A percentile compares a stretch with the other conserved stretches of the same genome.
Evolutionary conservation across 129 eudicot genomes (phyloP).

Genomic region (Tagetes erecta): DNA sequence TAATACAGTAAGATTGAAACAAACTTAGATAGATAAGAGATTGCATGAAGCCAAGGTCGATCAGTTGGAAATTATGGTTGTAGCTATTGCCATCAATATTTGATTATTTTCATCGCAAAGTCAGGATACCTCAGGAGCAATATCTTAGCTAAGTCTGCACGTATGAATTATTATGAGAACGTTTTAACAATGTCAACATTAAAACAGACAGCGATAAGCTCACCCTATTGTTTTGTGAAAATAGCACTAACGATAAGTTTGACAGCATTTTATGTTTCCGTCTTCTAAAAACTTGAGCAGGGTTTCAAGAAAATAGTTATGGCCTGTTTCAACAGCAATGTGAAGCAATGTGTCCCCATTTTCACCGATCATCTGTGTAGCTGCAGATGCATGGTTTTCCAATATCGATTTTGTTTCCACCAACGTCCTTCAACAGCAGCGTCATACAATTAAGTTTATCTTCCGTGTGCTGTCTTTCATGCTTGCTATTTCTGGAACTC

Average conservation of each 20-base stretch:
- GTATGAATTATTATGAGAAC: background rate
- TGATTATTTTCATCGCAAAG: background rate
- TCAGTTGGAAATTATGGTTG: constrained; percentile 16
- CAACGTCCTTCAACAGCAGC: constrained; percentile 9
- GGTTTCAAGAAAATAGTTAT: constrained; percentile 2
- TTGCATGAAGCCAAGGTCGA: background rate
- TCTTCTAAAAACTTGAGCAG: background rate
- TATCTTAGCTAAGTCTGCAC: constrained; percentile 14
- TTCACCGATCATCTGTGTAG: background rate
- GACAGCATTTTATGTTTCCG: background rate
- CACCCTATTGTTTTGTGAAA: constrained; percentile 22
- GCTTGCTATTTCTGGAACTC: background rate
- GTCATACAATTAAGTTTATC: background rate
- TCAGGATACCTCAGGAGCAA: background rate
- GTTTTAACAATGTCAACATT: background rate
- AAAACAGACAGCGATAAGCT: background rate
- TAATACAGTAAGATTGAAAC: too few relatives aligned
- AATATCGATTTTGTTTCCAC: constrained; percentile 27
- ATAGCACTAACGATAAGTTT: background rate
- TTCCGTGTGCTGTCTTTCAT: too few relatives aligned
- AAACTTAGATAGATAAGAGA: constrained; percentile 11
- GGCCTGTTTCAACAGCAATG: constrained; percentile 18
- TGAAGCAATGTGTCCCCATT: constrained; percentile 22
- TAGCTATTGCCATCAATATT: constrained; percentile 7
- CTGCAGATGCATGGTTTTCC: background rate